Conservation (phyloP, 805 yeast genomes). For the Ogataea kodamae region DNA sequence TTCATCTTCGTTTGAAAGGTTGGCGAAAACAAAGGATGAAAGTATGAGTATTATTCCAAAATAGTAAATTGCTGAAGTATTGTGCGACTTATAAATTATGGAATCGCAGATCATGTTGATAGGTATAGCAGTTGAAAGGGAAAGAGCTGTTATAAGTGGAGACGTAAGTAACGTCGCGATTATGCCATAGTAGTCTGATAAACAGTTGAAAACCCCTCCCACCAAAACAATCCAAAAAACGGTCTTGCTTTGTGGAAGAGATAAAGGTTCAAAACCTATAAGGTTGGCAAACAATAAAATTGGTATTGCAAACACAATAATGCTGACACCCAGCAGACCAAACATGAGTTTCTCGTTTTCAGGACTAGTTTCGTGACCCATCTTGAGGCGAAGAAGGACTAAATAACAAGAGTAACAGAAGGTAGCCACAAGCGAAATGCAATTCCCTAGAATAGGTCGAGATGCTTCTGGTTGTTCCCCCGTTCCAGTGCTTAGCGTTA, state of each 20-base stretch:
- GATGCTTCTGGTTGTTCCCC: slow-evolving; percentile 3
- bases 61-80: slow-evolving; percentile 35
- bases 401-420: slow-evolving; percentile 45
- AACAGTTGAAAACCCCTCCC: slow-evolving; percentile 43
- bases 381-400: slow-evolving; percentile 39
- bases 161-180: slow-evolving; percentile 51
- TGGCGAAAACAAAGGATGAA: slow-evolving; percentile 44
- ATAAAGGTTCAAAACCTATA: slow-evolving; percentile 40
- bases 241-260: slow-evolving; percentile 38
- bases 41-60: slow-evolving; percentile 47
- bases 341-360: slow-evolving; percentile 47
- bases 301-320: slow-evolving; percentile 41
- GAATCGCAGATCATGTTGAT: slow-evolving; percentile 48
- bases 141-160: slow-evolving; percentile 49
- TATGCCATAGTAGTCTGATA: slow-evolving; percentile 50
- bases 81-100: slow-evolving; percentile 33
- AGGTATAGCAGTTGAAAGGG: slow-evolving; percentile 51
- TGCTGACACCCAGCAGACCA: slow-evolving; percentile 43
- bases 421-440: slow-evolving; percentile 44
- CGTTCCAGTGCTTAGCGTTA: slow-evolving; percentile 34
- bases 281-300: slow-evolving; percentile 35
- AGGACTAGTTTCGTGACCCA: slow-evolving; percentile 42
- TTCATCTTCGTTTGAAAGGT: slow-evolving; percentile 43
- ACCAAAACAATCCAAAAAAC: slow-evolving; percentile 34
- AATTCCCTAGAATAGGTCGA: slow-evolving; percentile 43